Percentiles rank a stretch among this genome's conserved stretches.
Conservation (phyloP, 345 rosid species). For the Pelargonium nanum region DNA sequence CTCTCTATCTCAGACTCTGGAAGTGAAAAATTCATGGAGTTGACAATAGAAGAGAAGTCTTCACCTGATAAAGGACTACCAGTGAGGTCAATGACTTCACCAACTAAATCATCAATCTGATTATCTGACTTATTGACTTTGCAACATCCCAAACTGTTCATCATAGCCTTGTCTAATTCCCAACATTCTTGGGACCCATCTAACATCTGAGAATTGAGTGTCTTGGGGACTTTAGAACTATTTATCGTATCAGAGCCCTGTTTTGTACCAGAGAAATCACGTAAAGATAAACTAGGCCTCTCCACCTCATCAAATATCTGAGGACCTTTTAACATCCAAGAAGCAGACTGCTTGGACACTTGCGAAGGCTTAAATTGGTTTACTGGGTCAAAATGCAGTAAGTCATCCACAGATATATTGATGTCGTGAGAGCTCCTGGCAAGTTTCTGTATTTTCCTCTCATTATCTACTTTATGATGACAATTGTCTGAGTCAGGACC, state of each 20-base stretch:
- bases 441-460: conserved; percentile 28
- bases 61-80: conserved; percentile 24
- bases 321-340: conserved; percentile 15
- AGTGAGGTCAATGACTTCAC: conserved; percentile 47
- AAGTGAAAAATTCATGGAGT: conserved; percentile 23
- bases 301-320: conserved; percentile 23
- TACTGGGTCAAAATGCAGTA: conserved; percentile 26
- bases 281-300: conserved; percentile 26
- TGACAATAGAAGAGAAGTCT: conserved; percentile 22
- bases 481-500: conserved; percentile 51
- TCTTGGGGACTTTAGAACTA: conserved; percentile 16
- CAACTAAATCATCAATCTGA: conserved; percentile 29
- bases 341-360: conserved; percentile 20
- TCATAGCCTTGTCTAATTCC: conserved; percentile 20
- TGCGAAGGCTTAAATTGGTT: conserved; percentile 31
- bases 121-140: conserved; percentile 21
- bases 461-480: conserved; percentile 30
- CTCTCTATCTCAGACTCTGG: conserved; percentile 31
- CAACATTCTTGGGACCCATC: conserved; percentile 15
- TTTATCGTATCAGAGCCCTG: conserved; percentile 22
- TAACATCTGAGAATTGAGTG: conserved; percentile 14
- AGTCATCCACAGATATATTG: conserved; percentile 28
- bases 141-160: conserved; percentile 18
- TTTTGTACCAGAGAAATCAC: conserved; percentile 26
- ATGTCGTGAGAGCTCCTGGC: conserved; percentile 19